A percentile compares a stretch with the other conserved stretches of the same genome.
Conservation (phyloP, 2,329 filamentous ascomycete species). For the Ceratocystis harringtonii region DNA sequence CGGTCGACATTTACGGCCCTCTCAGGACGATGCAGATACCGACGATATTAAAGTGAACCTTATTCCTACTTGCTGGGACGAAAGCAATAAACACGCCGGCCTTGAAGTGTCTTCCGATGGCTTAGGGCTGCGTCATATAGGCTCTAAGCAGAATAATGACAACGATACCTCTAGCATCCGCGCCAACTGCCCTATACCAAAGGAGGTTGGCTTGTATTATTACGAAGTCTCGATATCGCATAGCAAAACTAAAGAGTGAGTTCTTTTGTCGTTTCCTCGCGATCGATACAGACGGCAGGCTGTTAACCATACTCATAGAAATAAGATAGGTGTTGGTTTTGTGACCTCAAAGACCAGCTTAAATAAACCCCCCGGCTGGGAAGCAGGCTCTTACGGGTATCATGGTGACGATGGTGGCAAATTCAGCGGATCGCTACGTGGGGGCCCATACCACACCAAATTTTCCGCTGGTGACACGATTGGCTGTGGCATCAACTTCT, state of each 20-base stretch:
- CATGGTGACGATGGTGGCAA: constrained; percentile 53
- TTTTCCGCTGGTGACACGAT: constrained; percentile 44
- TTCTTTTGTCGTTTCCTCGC: neutral
- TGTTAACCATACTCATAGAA: constrained; percentile 19
- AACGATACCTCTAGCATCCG: constrained; percentile 72
- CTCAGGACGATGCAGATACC: constrained; percentile 22
- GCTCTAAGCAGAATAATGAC: constrained; percentile 29
- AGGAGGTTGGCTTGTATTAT: constrained; percentile 87
- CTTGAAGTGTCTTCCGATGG: constrained; percentile 65
- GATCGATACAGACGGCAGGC: neutral
- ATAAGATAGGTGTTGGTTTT: constrained; percentile 34
- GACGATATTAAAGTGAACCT: constrained; percentile 37
- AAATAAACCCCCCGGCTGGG: constrained; percentile 48
- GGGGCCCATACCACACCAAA: constrained; percentile 41
- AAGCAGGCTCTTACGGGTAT: constrained; percentile 53
- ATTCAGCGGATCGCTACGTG: constrained; percentile 41
- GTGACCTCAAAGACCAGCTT: constrained; percentile 20
- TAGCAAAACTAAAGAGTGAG: constrained; percentile 41
- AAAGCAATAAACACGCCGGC: neutral
- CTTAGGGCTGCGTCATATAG: constrained; percentile 49
- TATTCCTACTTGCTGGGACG: constrained; percentile 60
- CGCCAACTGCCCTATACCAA: constrained; percentile 72
- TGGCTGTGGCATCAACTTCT: constrained; percentile 52
- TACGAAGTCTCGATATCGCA: constrained; percentile 52
- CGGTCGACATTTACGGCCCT: neutral